Conservation (phyloP, 2,329 filamentous ascomycete genomes). For the Verticillium nonalfalfae region DNA sequence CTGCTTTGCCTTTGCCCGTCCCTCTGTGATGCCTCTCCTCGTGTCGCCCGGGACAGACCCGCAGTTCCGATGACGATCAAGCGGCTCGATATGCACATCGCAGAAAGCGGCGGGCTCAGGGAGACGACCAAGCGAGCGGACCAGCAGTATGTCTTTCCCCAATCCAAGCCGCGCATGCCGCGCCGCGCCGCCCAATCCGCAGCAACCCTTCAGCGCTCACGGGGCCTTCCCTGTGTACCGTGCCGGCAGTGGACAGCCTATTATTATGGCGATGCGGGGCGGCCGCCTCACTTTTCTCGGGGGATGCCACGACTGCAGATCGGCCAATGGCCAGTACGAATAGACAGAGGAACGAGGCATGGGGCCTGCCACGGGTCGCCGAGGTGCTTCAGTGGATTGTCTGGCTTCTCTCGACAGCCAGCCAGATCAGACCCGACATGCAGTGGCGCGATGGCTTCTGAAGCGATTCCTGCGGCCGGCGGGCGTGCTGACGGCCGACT, state of each 20-base stretch:
- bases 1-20: too few relatives aligned
- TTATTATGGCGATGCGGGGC: conserved; percentile 3
- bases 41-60: background rate
- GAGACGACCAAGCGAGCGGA: background rate
- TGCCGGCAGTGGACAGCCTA: conserved; percentile 5
- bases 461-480: background rate
- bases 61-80: background rate
- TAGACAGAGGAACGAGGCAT: background rate
- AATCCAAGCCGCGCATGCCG: background rate
- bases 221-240: background rate
- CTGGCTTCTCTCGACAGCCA: too few relatives aligned
- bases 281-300: conserved; percentile 10
- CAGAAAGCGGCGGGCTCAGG: background rate
- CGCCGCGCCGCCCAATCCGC: background rate
- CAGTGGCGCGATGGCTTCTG: background rate
- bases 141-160: background rate
- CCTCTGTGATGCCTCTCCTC: background rate
- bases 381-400: too few relatives aligned
- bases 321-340: background rate
- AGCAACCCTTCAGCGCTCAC: background rate
- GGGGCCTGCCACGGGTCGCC: background rate
- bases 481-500: background rate
- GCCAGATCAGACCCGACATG: background rate
- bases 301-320: background rate
- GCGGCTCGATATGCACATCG: background rate